These are phyloP conservation scores for Zelonia costaricensis DNA, from an alignment of 208 protist genomes.

Conservation along the genomic window DNA sequence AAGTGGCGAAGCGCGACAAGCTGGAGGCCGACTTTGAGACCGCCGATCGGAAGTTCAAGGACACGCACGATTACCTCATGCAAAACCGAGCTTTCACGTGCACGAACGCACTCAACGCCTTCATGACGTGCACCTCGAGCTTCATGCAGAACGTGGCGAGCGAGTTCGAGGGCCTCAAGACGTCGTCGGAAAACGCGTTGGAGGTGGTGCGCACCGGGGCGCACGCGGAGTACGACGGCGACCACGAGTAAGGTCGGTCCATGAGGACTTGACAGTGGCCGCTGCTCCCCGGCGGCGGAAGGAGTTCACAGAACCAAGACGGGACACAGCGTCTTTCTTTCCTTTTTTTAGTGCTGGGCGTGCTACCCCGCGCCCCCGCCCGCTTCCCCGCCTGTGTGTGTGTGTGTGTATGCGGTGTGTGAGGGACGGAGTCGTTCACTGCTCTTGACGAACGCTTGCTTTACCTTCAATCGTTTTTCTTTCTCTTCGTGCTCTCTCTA, in stretches of 20 bases:
- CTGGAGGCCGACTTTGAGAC: constrained; percentile 34
- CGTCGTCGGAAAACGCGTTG: constrained; percentile 9
- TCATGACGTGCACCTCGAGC: constrained; percentile 30
- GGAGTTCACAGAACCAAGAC: too few species aligned
- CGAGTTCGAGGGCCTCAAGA: constrained; percentile 25
- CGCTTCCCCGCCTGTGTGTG: too few species aligned
- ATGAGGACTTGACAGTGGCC: too few species aligned
- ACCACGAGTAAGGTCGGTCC: background rate
- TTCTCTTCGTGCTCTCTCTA: too few species aligned
- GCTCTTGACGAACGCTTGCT: too few species aligned
- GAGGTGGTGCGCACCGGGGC: constrained; percentile 5
- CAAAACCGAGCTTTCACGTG: constrained; percentile 24
- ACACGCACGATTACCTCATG: constrained; percentile 38
- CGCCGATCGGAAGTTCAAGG: constrained; percentile 48
- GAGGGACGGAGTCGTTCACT: too few species aligned
- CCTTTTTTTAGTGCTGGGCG: too few species aligned
- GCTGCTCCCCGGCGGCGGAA: too few species aligned
- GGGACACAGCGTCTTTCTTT: too few species aligned
- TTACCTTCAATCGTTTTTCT: too few species aligned
- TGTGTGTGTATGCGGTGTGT: too few species aligned
- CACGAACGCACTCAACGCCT: constrained; percentile 25
- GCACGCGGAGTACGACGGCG: constrained; percentile 11
- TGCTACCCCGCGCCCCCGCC: too few species aligned
- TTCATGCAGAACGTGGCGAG: constrained; percentile 24
- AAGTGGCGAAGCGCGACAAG: constrained; percentile 50